Evolutionary conservation across 768 basidiomycete species (phyloP).

Genomic region (Tubosaeta sp.): DNA sequence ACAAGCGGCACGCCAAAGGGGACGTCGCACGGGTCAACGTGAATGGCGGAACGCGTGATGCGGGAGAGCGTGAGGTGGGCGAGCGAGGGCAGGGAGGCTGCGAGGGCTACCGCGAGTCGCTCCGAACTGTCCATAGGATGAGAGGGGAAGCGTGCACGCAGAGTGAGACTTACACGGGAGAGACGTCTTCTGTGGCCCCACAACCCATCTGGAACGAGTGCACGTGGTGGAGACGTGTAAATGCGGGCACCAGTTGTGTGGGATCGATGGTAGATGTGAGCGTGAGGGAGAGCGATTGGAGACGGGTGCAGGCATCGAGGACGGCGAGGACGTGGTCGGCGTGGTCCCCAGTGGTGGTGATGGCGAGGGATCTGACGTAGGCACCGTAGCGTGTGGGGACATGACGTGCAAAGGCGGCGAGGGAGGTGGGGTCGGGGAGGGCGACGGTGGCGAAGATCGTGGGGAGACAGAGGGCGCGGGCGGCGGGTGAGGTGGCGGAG

Average conservation of each 20-base stretch:
- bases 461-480: slow-evolving; percentile 55
- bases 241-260: slow-evolving; percentile 17
- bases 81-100: slow-evolving; percentile 53
- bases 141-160: background rate
- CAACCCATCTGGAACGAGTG: slow-evolving; percentile 18
- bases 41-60: slow-evolving; percentile 62
- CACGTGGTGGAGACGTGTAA: slow-evolving; percentile 14
- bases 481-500: slow-evolving; percentile 44
- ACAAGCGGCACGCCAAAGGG: slow-evolving; percentile 52
- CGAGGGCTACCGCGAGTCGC: slow-evolving; percentile 64
- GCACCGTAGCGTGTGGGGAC: slow-evolving; percentile 54
- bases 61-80: slow-evolving; percentile 55
- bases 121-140: slow-evolving; percentile 36
- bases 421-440: slow-evolving; percentile 42
- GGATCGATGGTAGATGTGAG: slow-evolving; percentile 26
- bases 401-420: slow-evolving; percentile 48
- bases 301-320: slow-evolving; percentile 45
- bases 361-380: slow-evolving; percentile 48
- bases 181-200: slow-evolving; percentile 31
- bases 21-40: slow-evolving; percentile 47
- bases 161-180: slow-evolving; percentile 34
- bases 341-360: slow-evolving; percentile 35
- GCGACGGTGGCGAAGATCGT: slow-evolving; percentile 55
- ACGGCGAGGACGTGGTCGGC: slow-evolving; percentile 49
- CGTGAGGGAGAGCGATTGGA: slow-evolving; percentile 30